phyloP scores from a whole-genome alignment of 192 early-diverging fungal genomes.

The Backusella tarrabulga region DNA sequence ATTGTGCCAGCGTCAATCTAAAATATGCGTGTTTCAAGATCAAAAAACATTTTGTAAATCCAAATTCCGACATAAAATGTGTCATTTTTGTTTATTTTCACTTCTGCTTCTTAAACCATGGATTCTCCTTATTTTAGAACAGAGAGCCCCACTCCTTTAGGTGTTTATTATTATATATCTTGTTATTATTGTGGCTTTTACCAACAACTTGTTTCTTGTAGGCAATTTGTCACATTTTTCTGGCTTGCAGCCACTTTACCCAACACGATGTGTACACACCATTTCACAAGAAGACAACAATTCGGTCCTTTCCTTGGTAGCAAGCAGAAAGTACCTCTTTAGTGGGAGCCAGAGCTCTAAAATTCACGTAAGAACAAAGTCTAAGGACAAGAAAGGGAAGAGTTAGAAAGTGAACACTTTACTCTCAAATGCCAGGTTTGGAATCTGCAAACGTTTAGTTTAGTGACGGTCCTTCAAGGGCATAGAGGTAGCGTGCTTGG shows the following conservation, averaged over 20 bases:
- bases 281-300: slow-evolving; percentile 50
- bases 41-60: too few species aligned
- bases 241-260: slow-evolving; percentile 12
- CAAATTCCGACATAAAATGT: background rate
- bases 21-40: too few species aligned
- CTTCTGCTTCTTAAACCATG: background rate
- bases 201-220: background rate
- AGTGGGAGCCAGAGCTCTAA: slow-evolving; percentile 65
- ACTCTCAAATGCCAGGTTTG: slow-evolving; percentile 37
- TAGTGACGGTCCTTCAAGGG: slow-evolving; percentile 45
- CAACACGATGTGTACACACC: slow-evolving; percentile 43
- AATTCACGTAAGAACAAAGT: slow-evolving; percentile 54
- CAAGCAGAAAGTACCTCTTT: slow-evolving; percentile 55
- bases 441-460: slow-evolving; percentile 50
- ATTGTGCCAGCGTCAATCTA: too few species aligned
- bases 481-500: slow-evolving; percentile 50
- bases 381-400: background rate
- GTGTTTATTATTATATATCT: background rate
- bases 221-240: slow-evolving; percentile 27
- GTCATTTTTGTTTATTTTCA: background rate
- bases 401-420: background rate
- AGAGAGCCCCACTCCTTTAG: slow-evolving; percentile 12
- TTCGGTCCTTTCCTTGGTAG: slow-evolving; percentile 64
- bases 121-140: slow-evolving; percentile 9
- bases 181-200: background rate